phyloP scores from a whole-genome alignment of 176 grass and related monocot genomes.

The Typha latifolia region DNA sequence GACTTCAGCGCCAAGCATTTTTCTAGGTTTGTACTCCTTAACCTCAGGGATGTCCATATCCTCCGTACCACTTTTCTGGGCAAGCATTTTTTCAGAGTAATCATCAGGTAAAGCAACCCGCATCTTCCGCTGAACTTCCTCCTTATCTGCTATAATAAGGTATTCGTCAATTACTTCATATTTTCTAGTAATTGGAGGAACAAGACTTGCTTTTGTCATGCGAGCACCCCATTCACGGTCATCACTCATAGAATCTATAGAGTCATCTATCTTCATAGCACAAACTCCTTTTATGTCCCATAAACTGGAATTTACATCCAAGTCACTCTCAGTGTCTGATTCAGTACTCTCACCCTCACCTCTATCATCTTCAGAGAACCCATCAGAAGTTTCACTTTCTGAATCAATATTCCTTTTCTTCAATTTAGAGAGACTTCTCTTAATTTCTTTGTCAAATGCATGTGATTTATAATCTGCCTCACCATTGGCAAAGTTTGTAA shows the following conservation, averaged over 20 bases:
- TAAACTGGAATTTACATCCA: constrained; percentile 49
- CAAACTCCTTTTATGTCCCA: constrained; percentile 60
- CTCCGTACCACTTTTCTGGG: constrained; percentile 77
- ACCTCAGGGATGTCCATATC: constrained; percentile 94
- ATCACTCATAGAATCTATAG: constrained; percentile 42
- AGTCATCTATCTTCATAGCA: constrained; percentile 44
- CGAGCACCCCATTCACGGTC: constrained; percentile 94
- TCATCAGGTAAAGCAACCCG: constrained; percentile 83
- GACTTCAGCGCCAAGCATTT: constrained; percentile 69
- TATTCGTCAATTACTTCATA: constrained; percentile 95
- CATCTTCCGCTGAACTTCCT: constrained; percentile 91
- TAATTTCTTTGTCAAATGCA: constrained; percentile 88
- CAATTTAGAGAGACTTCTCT: constrained; percentile 95
- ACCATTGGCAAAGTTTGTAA: constrained; percentile 10
- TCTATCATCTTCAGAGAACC: constrained; percentile 80
- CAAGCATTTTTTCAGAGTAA: constrained; percentile 84
- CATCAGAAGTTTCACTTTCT: constrained; percentile 90
- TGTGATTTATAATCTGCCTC: constrained; percentile 48
- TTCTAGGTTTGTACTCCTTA: constrained; percentile 94
- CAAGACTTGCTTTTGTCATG: constrained; percentile 98
- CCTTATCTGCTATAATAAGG: constrained; percentile 83
- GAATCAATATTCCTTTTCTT: constrained; percentile 80
- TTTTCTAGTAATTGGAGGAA: constrained; percentile 97
- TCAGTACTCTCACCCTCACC: constrained; percentile 60
- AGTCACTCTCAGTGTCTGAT: constrained; percentile 91